Conservation (phyloP, 2,329 filamentous ascomycete genomes). For the Clarireedia hainanense region DNA sequence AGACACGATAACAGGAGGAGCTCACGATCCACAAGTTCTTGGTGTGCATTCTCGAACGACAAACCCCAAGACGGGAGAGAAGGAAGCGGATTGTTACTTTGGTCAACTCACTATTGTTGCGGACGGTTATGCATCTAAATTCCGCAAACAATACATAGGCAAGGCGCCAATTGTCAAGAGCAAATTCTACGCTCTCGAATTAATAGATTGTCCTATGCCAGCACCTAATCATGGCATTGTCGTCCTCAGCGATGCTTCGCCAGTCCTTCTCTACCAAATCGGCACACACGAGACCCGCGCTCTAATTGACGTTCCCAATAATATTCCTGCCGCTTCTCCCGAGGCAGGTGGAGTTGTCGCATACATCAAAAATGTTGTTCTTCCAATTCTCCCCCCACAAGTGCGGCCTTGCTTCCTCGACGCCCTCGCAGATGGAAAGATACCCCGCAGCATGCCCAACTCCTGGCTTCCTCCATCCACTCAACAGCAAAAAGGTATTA, state of each 20-base stretch:
- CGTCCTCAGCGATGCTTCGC: slow-evolving; percentile 67
- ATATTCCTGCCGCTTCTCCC: slow-evolving; percentile 63
- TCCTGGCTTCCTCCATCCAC: slow-evolving; percentile 75
- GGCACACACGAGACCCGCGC: slow-evolving; percentile 88
- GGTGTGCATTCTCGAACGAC: slow-evolving; percentile 71
- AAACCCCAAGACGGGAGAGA: slow-evolving; percentile 46
- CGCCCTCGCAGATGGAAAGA: slow-evolving; percentile 69
- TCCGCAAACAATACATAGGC: slow-evolving; percentile 70
- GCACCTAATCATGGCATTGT: slow-evolving; percentile 76
- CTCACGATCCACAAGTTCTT: slow-evolving; percentile 59
- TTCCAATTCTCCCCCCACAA: slow-evolving; percentile 66
- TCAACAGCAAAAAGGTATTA: slow-evolving; percentile 64
- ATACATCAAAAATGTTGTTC: slow-evolving; percentile 71
- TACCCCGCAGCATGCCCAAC: slow-evolving; percentile 87
- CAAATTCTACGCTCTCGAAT: slow-evolving; percentile 89
- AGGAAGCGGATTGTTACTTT: slow-evolving; percentile 72
- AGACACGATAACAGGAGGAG: slow-evolving; percentile 61
- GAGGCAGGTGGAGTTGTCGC: slow-evolving; percentile 75
- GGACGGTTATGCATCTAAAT: slow-evolving; percentile 88
- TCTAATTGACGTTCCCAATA: slow-evolving; percentile 78
- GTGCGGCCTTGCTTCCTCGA: slow-evolving; percentile 66
- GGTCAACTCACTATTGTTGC: slow-evolving; percentile 80
- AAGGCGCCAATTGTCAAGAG: slow-evolving; percentile 63
- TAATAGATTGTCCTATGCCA: slow-evolving; percentile 79
- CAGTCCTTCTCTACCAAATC: slow-evolving; percentile 93